phyloP scores from a whole-genome alignment of 192 early-diverging fungal genomes.

The Backusella circina region DNA sequence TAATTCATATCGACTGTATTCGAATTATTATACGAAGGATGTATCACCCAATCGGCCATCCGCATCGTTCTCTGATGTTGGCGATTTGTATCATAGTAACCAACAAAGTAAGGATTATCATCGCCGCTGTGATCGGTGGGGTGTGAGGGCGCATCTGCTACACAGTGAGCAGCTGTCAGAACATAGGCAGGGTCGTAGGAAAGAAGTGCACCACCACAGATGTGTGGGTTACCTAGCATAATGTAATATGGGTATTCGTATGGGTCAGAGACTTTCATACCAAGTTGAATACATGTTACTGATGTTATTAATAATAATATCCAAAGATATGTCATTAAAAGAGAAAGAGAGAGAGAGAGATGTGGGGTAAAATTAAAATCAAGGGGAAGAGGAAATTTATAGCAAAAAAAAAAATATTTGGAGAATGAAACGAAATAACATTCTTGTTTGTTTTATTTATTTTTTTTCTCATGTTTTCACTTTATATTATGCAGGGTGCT shows the following conservation, averaged over 20 bases:
- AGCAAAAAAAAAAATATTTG: not conserved
- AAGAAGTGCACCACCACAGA: conserved; percentile 27
- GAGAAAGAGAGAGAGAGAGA: conserved; percentile 6
- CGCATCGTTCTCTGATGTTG: not conserved
- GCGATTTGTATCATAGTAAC: conserved; percentile 18
- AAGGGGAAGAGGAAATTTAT: conserved; percentile 2
- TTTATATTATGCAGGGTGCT: not conserved
- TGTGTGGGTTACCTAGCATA: conserved; percentile 24
- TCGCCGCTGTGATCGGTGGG: not conserved
- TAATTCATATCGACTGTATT: conserved; percentile 19
- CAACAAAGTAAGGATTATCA: conserved; percentile 25
- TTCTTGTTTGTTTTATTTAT: not conserved
- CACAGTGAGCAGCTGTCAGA: conserved; percentile 32
- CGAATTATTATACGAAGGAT: conserved; percentile 15
- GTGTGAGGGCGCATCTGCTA: not conserved
- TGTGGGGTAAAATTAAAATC: not conserved
- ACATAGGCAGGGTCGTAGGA: conserved; percentile 22
- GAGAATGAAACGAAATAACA: not conserved
- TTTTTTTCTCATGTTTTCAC: not conserved
- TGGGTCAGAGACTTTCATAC: conserved; percentile 14
- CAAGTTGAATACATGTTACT: conserved; percentile 10
- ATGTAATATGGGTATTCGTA: conserved; percentile 25
- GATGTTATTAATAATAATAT: not conserved
- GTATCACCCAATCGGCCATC: conserved; percentile 22
- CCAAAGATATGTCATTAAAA: conserved; percentile 1